These are phyloP conservation scores for Xylariaceae sp. DNA, from an alignment of 2,329 filamentous ascomycete species.

Conservation along the genomic window DNA sequence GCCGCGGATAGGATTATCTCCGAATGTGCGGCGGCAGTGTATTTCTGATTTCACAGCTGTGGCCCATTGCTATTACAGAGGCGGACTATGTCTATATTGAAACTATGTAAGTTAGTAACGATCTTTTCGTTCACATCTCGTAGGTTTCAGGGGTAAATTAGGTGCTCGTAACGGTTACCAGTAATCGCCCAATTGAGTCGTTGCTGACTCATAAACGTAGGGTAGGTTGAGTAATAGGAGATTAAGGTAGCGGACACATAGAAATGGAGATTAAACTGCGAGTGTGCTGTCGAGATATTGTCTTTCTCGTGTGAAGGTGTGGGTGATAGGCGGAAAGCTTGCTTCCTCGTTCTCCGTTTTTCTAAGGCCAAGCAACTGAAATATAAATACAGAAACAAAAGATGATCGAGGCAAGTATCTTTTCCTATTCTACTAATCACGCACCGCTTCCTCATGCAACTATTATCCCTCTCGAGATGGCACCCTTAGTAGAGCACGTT, in stretches of 20 bases:
- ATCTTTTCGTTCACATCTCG: too few species aligned
- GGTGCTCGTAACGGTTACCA: too few species aligned
- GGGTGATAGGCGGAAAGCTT: background rate
- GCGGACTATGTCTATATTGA: constrained; percentile 38
- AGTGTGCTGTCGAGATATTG: too few species aligned
- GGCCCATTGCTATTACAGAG: constrained; percentile 40
- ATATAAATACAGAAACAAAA: constrained; percentile 28
- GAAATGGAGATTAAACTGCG: too few species aligned
- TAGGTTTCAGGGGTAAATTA: too few species aligned
- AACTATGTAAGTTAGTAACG: constrained; percentile 22
- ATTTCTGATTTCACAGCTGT: constrained; percentile 36
- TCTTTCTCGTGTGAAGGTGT: constrained; percentile 11
- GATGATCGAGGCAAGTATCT: constrained; percentile 36
- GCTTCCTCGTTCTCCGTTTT: too few species aligned
- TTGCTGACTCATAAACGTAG: too few species aligned
- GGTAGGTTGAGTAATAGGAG: constrained; percentile 24
- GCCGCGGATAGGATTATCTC: constrained; percentile 32
- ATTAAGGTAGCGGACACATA: constrained; percentile 3
- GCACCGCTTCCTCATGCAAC: constrained; percentile 33
- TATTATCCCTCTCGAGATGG: constrained; percentile 32
- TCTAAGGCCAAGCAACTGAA: too few species aligned
- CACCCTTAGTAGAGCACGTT: constrained; percentile 5
- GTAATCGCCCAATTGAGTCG: too few species aligned
- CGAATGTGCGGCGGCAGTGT: constrained; percentile 30
- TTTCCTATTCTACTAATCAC: constrained; percentile 38